These are phyloP conservation scores for Zygnema cylindricum DNA, from an alignment of 139 green algal species.

Conservation along the genomic window DNA sequence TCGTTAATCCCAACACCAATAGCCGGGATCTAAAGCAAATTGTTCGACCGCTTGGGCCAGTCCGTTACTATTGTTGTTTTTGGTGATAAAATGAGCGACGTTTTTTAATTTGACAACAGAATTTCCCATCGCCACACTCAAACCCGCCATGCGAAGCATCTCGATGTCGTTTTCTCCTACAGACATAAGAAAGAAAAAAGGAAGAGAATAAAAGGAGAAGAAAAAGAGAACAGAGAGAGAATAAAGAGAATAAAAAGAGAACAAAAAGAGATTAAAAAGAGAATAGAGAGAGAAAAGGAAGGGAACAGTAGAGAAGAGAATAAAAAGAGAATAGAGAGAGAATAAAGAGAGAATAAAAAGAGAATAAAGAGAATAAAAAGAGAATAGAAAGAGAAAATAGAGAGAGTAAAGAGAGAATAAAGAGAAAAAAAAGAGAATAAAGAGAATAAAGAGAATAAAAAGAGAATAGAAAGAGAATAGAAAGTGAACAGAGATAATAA, in stretches of 20 bases:
- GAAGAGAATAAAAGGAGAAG: background rate
- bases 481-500: background rate
- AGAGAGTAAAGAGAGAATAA: background rate
- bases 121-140: constrained; percentile 93
- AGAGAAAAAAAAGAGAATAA: background rate
- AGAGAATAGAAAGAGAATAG: background rate
- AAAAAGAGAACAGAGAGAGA: background rate
- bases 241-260: background rate
- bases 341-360: background rate
- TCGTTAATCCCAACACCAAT: constrained; percentile 35
- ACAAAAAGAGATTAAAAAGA: background rate
- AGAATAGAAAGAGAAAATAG: background rate
- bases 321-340: background rate
- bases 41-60: constrained; percentile 88
- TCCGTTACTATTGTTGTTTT: constrained; percentile 81
- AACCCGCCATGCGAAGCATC: constrained; percentile 77
- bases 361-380: background rate
- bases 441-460: background rate
- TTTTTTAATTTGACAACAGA: constrained; percentile 57
- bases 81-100: constrained; percentile 62
- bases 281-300: background rate
- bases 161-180: constrained; percentile 84
- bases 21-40: constrained; percentile 71
- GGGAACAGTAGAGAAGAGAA: background rate
- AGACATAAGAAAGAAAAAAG: background rate